Evolutionary conservation across 1,139 yeast genomes (phyloP).

Genomic region (Diutina siamensis): DNA sequence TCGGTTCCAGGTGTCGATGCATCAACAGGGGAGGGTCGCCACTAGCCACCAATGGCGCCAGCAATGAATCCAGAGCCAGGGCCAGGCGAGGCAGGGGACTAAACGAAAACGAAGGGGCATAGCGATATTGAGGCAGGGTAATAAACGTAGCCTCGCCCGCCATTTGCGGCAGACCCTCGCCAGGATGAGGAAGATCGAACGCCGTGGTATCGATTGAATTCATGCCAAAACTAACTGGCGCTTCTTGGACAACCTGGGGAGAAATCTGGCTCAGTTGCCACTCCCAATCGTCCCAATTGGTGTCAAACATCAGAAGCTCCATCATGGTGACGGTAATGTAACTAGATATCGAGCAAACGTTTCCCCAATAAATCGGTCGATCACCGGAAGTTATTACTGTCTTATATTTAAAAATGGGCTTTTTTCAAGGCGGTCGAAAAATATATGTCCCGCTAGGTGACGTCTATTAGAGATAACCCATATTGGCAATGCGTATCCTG

Average conservation of each 20-base stretch:
- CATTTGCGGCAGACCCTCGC: background rate
- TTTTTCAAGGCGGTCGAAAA: background rate
- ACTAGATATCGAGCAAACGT: too few species aligned
- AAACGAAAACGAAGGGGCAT: background rate
- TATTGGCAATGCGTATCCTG: background rate
- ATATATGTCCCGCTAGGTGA: background rate
- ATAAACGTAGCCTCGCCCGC: background rate
- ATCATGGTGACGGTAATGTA: background rate
- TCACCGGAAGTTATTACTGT: too few species aligned
- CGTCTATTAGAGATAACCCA: background rate
- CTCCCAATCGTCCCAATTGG: conserved; percentile 4
- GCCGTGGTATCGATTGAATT: background rate
- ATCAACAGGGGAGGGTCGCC: background rate
- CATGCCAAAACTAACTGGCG: too few species aligned
- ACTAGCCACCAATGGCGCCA: too few species aligned
- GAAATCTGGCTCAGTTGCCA: background rate
- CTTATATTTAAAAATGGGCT: background rate
- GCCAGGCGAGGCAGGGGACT: background rate
- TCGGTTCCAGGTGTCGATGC: conserved; percentile 4
- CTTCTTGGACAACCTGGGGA: too few species aligned
- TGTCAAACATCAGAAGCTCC: conserved; percentile 6
- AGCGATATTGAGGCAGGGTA: conserved; percentile 1
- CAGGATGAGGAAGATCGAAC: background rate
- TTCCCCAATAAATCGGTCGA: too few species aligned
- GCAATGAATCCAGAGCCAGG: too few species aligned